phyloP scores from a whole-genome alignment of 2,329 filamentous ascomycete genomes.

The Ascochyta fabae region DNA sequence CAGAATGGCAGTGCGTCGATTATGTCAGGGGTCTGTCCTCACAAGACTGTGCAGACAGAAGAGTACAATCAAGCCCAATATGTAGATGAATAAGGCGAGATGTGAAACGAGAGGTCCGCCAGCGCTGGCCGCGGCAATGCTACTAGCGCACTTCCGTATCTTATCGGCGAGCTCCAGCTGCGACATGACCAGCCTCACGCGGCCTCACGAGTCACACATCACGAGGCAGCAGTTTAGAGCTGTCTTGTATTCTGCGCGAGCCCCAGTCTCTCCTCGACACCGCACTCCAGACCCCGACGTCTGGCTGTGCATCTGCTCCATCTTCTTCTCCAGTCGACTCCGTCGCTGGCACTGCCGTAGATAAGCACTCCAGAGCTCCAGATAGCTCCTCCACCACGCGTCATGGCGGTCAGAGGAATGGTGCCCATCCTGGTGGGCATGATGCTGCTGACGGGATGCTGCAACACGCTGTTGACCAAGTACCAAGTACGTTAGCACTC shows the following conservation, averaged over 20 bases:
- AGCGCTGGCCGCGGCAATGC: slow-evolving; percentile 9
- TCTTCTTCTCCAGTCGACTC: slow-evolving; percentile 9
- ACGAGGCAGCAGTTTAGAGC: slow-evolving; percentile 34
- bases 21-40: neutral
- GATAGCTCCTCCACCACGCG: slow-evolving; percentile 16
- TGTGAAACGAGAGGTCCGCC: neutral
- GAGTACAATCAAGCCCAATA: neutral
- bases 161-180: slow-evolving; percentile 33
- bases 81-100: slow-evolving; percentile 1
- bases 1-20: neutral
- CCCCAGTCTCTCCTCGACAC: neutral
- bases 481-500: slow-evolving; percentile 70
- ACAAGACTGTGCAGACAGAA: neutral
- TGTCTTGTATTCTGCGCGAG: slow-evolving; percentile 21
- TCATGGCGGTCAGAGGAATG: slow-evolving; percentile 73
- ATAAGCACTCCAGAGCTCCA: slow-evolving; percentile 14
- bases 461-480: slow-evolving; percentile 96
- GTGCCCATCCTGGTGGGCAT: slow-evolving; percentile 89
- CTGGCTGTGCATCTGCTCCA: neutral
- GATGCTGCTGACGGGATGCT: slow-evolving; percentile 96
- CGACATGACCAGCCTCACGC: slow-evolving; percentile 39
- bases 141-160: slow-evolving; percentile 17
- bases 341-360: neutral
- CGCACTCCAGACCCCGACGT: neutral
- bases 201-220: slow-evolving; percentile 32